phyloP scores from a whole-genome alignment of 352 stramenopile genomes.

The Pythium grandisporangium region DNA sequence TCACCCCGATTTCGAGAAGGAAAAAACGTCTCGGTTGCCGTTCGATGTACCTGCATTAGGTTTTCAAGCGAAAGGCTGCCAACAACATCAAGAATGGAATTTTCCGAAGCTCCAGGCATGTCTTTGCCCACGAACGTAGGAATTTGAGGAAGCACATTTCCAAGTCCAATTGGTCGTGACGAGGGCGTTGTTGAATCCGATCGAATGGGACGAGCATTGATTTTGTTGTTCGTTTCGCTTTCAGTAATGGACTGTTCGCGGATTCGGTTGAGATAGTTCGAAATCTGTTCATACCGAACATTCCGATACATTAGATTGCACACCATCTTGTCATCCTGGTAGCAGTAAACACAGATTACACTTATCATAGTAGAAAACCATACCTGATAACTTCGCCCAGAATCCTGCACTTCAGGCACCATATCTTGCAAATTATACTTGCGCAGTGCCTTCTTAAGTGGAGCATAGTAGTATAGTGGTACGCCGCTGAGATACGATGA shows the following conservation, averaged over 20 bases:
- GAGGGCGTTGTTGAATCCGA: too few species aligned
- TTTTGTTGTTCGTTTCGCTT: constrained; percentile 74
- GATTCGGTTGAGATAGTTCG: constrained; percentile 61
- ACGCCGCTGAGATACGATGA: constrained; percentile 65
- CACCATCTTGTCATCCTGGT: too few species aligned
- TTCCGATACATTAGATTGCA: too few species aligned
- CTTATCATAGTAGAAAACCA: too few species aligned
- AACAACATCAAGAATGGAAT: constrained; percentile 40
- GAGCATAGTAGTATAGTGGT: constrained; percentile 75
- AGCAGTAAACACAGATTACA: too few species aligned
- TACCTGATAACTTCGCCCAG: constrained; percentile 72
- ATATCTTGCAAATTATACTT: constrained; percentile 87
- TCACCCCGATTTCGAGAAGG: too few species aligned
- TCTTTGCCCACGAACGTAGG: too few species aligned
- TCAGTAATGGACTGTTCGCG: constrained; percentile 66
- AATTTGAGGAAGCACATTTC: too few species aligned
- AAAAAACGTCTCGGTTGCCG: constrained; percentile 48
- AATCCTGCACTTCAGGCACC: constrained; percentile 76
- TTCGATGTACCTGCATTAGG: constrained; percentile 34
- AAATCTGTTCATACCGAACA: too few species aligned
- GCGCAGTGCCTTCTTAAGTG: constrained; percentile 73
- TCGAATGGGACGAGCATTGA: constrained; percentile 38
- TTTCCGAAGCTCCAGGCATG: too few species aligned
- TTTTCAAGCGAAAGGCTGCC: constrained; percentile 58
- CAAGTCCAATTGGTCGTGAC: too few species aligned